Percentiles rank a stretch among this genome's conserved stretches.
These are phyloP conservation scores for Plenodomus biglobosus DNA, from an alignment of 2,329 filamentous ascomycete genomes.

Conservation along the genomic window DNA sequence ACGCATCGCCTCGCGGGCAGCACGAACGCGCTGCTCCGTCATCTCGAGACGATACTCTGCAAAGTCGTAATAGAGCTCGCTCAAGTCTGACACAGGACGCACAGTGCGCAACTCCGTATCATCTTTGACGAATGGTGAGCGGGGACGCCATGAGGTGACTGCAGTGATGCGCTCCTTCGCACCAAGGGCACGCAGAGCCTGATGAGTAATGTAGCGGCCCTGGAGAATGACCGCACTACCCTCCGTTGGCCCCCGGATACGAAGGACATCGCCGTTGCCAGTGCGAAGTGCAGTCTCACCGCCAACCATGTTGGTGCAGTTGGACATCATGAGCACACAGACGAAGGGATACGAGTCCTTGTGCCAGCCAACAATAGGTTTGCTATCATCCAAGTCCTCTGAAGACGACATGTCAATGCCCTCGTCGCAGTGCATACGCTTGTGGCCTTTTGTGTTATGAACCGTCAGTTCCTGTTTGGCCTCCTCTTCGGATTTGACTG, in stretches of 20 bases:
- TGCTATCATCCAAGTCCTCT: slow-evolving; percentile 46
- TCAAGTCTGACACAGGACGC: slow-evolving; percentile 59
- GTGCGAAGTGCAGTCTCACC: slow-evolving; percentile 65
- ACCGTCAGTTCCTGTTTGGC: slow-evolving; percentile 46
- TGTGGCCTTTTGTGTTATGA: slow-evolving; percentile 38
- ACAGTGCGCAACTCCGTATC: slow-evolving; percentile 64
- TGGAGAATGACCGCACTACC: slow-evolving; percentile 66
- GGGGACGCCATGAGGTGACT: slow-evolving; percentile 67
- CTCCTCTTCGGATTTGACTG: slow-evolving; percentile 52
- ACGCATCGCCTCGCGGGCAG: slow-evolving; percentile 44
- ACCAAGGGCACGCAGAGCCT: slow-evolving; percentile 61
- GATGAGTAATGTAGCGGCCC: slow-evolving; percentile 67
- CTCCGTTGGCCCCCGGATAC: slow-evolving; percentile 62
- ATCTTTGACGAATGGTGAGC: slow-evolving; percentile 56
- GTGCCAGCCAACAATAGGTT: slow-evolving; percentile 64
- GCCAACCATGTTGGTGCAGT: slow-evolving; percentile 64
- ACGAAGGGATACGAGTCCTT: slow-evolving; percentile 68
- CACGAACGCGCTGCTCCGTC: slow-evolving; percentile 60
- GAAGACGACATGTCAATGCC: slow-evolving; percentile 47
- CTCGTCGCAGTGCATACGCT: slow-evolving; percentile 45
- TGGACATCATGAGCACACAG: slow-evolving; percentile 68
- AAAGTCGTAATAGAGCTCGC: slow-evolving; percentile 63
- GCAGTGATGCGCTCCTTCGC: slow-evolving; percentile 64
- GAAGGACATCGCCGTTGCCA: slow-evolving; percentile 56
- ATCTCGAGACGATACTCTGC: slow-evolving; percentile 65